Evolutionary conservation across 331 rosid genomes (phyloP).

Genomic region (Pyrus hybrid): DNA sequence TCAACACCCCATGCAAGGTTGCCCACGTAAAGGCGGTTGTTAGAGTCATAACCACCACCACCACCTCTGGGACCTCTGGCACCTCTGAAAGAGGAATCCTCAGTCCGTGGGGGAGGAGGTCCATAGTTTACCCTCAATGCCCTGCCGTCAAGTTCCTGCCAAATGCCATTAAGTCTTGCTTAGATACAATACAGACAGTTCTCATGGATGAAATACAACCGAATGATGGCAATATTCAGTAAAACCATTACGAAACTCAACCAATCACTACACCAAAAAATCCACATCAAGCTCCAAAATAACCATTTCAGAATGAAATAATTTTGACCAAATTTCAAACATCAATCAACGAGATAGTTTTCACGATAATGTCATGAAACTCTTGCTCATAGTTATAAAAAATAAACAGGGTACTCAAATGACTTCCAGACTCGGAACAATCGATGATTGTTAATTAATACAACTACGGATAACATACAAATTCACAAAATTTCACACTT

Average conservation of each 20-base stretch:
- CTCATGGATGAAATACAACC: not conserved
- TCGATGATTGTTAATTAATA: not conserved
- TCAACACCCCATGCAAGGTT: conserved; percentile 98
- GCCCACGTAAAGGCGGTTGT: conserved; percentile 66
- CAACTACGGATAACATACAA: not conserved
- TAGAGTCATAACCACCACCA: conserved; percentile 26
- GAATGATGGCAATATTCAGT: not conserved
- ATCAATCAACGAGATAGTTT: not conserved
- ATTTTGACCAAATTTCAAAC: not conserved
- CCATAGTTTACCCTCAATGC: conserved; percentile 74
- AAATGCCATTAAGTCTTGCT: conserved; percentile 7
- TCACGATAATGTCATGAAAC: conserved; percentile 6
- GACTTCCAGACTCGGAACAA: not conserved
- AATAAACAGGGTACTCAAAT: not conserved
- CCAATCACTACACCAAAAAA: not conserved
- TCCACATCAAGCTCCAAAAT: not conserved
- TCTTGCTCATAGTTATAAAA: conserved; percentile 12
- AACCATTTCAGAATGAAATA: not conserved
- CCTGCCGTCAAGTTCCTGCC: conserved; percentile 77
- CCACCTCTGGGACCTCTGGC: conserved; percentile 26
- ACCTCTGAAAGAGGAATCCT: conserved; percentile 35
- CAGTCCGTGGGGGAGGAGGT: conserved; percentile 63
- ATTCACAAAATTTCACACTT: not conserved
- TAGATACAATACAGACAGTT: not conserved
- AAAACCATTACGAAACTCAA: not conserved